Base-by-base conservation (phyloP, 768 basidiomycete genomes). In the Boletus sp. region DNA sequence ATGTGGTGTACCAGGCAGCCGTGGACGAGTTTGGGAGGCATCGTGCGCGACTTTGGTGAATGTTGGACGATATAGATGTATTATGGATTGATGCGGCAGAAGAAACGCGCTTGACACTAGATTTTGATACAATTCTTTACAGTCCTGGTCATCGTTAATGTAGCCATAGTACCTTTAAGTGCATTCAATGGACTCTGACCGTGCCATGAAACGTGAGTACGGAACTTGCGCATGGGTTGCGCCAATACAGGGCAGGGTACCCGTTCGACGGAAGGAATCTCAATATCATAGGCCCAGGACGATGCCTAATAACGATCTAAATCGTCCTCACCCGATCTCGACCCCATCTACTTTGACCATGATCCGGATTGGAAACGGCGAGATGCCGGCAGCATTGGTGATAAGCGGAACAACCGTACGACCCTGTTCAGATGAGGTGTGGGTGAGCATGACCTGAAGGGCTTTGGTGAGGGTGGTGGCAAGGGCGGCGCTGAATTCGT, bases 381-480 rank as follows among this genome's bases (percentile, higher is more conserved):
- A 92, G 42, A 92, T 89, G 5, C 84, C 85, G 30, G 78, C 73
- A 4, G 85, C 83, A 55, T 89, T 84, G n/a, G 87, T 90, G 54
- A 93, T 93, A 6, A 84, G 80, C 4, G 91, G 91, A 8, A 93
- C 91, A 0, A 81, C 86, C 0, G 80, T 76, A 4, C 91, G 82
- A 4, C 92, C 92, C 11, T 77, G 75, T 65, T 90, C 90, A 1
- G 90, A 92, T 1, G 90, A 87, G 0, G 90, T 90, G 63, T 93
- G 84, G 1, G 76, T 82, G 18, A 92, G 78, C 80, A 93, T 90
- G 32, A 81, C 83, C 29, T 83, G 76, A 17, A 93, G 75, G 17
- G 89, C 80, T 57, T 84, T 84, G 1, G 83, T 83, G 29, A 93
- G 77, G 1, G 84, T 83, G 0, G 79, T 67, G 0, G 85, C 77